Conservation (phyloP, 257 asterid species). For the Haberlea rhodopensis region DNA sequence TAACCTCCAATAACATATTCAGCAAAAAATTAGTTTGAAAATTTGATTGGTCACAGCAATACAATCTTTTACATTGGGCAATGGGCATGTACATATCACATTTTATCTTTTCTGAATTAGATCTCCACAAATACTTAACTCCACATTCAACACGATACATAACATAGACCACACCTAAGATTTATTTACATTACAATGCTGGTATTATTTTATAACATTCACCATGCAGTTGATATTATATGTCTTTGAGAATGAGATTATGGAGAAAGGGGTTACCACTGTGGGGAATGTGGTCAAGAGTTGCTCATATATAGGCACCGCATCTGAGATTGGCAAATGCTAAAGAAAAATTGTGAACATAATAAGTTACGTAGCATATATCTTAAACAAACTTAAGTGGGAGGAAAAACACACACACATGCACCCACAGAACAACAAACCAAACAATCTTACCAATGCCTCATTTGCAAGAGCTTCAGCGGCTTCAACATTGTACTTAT, state of each 20-base stretch:
- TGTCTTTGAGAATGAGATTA: neutral
- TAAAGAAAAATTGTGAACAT: conserved; percentile 26
- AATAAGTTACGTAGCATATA: neutral
- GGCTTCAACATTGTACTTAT: conserved; percentile 67
- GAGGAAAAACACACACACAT: neutral
- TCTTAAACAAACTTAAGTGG: neutral
- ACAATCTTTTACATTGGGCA: too few relatives aligned
- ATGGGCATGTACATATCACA: neutral
- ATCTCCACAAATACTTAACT: neutral
- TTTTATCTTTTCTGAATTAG: neutral
- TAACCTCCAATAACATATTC: neutral
- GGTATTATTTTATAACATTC: conserved; percentile 8
- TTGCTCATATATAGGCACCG: conserved; percentile 78
- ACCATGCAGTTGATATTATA: conserved; percentile 4
- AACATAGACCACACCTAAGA: conserved; percentile 3
- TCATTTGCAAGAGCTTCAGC: conserved; percentile 81
- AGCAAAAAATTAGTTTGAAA: neutral
- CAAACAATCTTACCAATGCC: conserved; percentile 61
- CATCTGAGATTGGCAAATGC: conserved; percentile 73
- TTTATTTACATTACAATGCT: neutral
- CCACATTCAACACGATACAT: neutral
- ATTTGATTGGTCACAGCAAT: too few relatives aligned
- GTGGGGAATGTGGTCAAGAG: conserved; percentile 83
- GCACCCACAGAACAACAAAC: conserved; percentile 1
- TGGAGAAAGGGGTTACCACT: conserved; percentile 44